phyloP scores from a whole-genome alignment of 169 alveolate genomes.

The Cryptosporidium sp. region DNA sequence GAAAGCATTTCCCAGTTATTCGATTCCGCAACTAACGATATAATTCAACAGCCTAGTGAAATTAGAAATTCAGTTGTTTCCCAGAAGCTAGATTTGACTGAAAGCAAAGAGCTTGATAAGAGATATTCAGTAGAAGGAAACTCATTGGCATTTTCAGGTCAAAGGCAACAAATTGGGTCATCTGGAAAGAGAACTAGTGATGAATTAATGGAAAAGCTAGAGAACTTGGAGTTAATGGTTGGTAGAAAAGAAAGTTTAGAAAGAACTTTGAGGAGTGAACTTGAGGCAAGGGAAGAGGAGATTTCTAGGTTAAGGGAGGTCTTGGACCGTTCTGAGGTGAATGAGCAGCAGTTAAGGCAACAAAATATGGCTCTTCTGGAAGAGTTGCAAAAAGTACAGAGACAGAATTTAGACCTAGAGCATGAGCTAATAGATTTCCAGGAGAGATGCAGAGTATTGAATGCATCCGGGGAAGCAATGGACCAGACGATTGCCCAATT shows the following conservation, averaged over 20 bases:
- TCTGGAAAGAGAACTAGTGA: conserved; percentile 15
- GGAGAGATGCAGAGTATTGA: conserved; percentile 54
- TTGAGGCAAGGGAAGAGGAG: conserved; percentile 59
- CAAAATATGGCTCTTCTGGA: conserved; percentile 46
- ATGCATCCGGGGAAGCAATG: conserved; percentile 71
- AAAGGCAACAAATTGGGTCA: not conserved
- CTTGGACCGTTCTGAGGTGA: conserved; percentile 24
- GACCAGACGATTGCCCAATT: conserved; percentile 53
- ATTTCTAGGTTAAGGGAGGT: conserved; percentile 33
- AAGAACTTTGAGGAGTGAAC: conserved; percentile 37
- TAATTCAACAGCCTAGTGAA: not conserved
- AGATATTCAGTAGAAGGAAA: not conserved
- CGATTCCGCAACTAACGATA: not conserved
- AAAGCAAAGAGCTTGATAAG: not conserved
- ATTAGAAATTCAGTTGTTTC: conserved; percentile 23
- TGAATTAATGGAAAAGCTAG: conserved; percentile 34
- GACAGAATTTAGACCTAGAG: conserved; percentile 20
- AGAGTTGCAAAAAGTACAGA: conserved; percentile 33
- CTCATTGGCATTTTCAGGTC: not conserved
- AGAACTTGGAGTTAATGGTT: conserved; percentile 31
- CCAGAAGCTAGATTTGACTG: not conserved
- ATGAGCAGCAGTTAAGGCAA: conserved; percentile 35
- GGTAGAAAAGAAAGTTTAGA: conserved; percentile 43
- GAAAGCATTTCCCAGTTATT: conserved; percentile 32
- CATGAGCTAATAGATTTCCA: conserved; percentile 55